A percentile compares a stretch with the other conserved stretches of the same genome.
phyloP scores from a whole-genome alignment of 768 basidiomycete genomes.

The Tylopilus plumbeoviolaceoides region DNA sequence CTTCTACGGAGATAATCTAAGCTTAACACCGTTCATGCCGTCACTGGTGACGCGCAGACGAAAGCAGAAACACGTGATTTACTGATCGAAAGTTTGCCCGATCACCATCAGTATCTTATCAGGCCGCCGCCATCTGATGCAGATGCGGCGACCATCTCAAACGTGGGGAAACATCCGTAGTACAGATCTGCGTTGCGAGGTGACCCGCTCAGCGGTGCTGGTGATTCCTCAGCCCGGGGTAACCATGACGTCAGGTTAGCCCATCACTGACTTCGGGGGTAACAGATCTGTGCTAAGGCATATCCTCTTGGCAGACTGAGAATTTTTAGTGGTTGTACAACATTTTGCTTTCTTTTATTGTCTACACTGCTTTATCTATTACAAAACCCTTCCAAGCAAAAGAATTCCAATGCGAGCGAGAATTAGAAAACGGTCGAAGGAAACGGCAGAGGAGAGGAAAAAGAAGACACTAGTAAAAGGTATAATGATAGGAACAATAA shows the following conservation, averaged over 20 bases:
- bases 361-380: constrained; percentile 21
- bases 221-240: not conserved
- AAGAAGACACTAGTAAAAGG: not conserved
- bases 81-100: not conserved
- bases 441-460: not conserved
- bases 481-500: constrained; percentile 27
- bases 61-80: constrained; percentile 5
- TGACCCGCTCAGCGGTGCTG: not conserved
- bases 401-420: not conserved
- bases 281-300: constrained; percentile 2
- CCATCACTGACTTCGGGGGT: constrained; percentile 4
- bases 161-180: not conserved
- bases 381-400: constrained; percentile 7
- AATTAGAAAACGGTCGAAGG: not conserved
- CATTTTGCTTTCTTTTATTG: not conserved
- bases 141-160: not conserved
- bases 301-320: too few relatives aligned
- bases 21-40: constrained; percentile 8
- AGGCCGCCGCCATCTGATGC: not conserved
- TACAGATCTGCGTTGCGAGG: not conserved
- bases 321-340: constrained; percentile 6
- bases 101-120: too few relatives aligned
- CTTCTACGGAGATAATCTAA: constrained; percentile 2
- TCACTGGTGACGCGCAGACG: constrained; percentile 1
- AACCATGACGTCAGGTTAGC: not conserved